phyloP scores from a whole-genome alignment of 257 asterid species.

The Anisodus tanguticus region DNA sequence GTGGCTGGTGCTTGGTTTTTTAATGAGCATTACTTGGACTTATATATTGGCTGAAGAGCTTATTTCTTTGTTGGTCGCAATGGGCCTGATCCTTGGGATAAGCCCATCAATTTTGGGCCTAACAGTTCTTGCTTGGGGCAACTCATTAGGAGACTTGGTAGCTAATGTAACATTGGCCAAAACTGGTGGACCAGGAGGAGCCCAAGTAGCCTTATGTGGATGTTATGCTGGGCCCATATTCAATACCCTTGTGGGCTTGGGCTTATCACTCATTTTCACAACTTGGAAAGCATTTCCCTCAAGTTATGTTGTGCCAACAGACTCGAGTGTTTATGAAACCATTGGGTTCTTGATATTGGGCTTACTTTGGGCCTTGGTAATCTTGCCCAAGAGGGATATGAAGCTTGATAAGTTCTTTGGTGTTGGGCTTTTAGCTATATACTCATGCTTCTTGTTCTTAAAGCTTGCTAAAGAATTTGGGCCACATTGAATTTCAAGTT shows the following conservation, averaged over 20 bases:
- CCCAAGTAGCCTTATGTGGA: constrained; percentile 80
- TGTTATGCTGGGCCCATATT: constrained; percentile 89
- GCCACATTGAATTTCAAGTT: background rate
- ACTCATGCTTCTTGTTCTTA: constrained; percentile 36
- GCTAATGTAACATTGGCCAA: constrained; percentile 66
- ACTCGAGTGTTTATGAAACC: constrained; percentile 58
- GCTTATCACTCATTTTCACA: constrained; percentile 63
- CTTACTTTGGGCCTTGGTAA: constrained; percentile 75
- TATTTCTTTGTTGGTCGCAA: constrained; percentile 58
- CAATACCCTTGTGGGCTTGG: constrained; percentile 75
- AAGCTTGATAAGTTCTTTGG: constrained; percentile 62
- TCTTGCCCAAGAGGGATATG: constrained; percentile 69
- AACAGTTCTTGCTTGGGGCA: constrained; percentile 94
- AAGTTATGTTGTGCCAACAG: constrained; percentile 48
- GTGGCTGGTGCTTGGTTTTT: constrained; percentile 69
- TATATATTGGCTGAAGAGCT: constrained; percentile 69
- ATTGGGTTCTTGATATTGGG: constrained; percentile 76
- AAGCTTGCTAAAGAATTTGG: constrained; percentile 30
- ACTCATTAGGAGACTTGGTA: constrained; percentile 74
- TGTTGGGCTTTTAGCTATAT: constrained; percentile 68
- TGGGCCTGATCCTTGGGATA: constrained; percentile 64
- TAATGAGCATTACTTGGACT: constrained; percentile 80
- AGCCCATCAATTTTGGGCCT: constrained; percentile 71
- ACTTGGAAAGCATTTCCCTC: constrained; percentile 62
- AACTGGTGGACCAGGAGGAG: constrained; percentile 56